Percentiles rank a stretch among this genome's conserved stretches.
These are phyloP conservation scores for Parasitella parasitica DNA, from an alignment of 371 early-diverging fungal species.

Conservation along the genomic window DNA sequence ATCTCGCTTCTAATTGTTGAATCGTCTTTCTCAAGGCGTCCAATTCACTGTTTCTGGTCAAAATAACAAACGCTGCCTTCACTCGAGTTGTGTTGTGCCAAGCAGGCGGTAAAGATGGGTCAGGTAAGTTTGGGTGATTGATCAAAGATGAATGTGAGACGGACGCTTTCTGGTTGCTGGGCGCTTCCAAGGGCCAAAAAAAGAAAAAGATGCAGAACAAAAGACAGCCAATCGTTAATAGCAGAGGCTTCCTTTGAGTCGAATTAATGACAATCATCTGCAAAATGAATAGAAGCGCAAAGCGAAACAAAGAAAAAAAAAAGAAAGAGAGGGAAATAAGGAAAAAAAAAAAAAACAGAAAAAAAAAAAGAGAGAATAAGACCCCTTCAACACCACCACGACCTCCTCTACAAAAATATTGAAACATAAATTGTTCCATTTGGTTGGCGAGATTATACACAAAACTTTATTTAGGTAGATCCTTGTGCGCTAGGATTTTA, in stretches of 20 bases:
- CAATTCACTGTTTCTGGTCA: constrained; percentile 76
- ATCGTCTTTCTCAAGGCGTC: constrained; percentile 66
- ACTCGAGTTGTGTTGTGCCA: constrained; percentile 41
- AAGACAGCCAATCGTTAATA: constrained; percentile 1
- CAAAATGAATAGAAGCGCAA: not conserved
- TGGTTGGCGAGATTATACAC: not conserved
- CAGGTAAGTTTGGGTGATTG: constrained; percentile 25
- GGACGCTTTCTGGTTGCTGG: not conserved
- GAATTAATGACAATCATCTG: constrained; percentile 22
- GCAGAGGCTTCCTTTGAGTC: constrained; percentile 21
- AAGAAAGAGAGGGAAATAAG: not conserved
- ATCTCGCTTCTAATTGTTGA: constrained; percentile 75
- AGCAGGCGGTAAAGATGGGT: constrained; percentile 20
- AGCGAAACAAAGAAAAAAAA: not conserved
- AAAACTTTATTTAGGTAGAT: constrained; percentile 24
- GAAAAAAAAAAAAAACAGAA: not conserved
- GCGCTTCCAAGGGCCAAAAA: constrained; percentile 15
- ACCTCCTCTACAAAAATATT: not conserved
- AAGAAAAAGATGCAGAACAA: constrained; percentile 12
- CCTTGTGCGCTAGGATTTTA: constrained; percentile 52
- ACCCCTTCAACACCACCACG: not conserved
- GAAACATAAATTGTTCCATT: not conserved
- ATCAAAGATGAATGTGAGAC: constrained; percentile 5
- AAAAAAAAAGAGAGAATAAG: not conserved
- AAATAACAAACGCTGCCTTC: constrained; percentile 69